A percentile compares a stretch with the other conserved stretches of the same genome.
Conservation (phyloP, 1,139 yeast species). For the Starmera stellimalicola region DNA sequence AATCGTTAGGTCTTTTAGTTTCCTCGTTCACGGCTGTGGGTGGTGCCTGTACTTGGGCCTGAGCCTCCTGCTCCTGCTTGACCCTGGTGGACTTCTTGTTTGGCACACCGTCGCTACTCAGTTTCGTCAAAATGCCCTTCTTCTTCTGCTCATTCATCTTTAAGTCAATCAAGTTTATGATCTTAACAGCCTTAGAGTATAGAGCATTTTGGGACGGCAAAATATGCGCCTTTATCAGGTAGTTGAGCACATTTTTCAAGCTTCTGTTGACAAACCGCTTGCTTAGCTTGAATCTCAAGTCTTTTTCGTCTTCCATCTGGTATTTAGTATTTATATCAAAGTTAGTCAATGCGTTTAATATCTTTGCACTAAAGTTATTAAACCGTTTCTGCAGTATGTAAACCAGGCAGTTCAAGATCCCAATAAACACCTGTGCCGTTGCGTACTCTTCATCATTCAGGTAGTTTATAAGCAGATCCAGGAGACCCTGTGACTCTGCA, state of each 20-base stretch:
- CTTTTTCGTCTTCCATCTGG: constrained; percentile 26
- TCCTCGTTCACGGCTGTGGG: constrained; percentile 2
- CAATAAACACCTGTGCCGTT: constrained; percentile 46
- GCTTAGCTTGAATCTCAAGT: constrained; percentile 29
- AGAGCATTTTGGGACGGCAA: constrained; percentile 13
- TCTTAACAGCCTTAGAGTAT: constrained; percentile 10
- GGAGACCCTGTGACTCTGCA: constrained; percentile 60
- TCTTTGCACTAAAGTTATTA: constrained; percentile 35
- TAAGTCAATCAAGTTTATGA: constrained; percentile 13
- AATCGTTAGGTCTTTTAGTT: neutral
- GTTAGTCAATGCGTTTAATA: constrained; percentile 31
- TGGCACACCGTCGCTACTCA: constrained; percentile 10
- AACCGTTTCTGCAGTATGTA: constrained; percentile 49
- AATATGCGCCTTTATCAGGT: constrained; percentile 25
- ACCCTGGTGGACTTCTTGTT: constrained; percentile 18
- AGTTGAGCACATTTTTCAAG: constrained; percentile 36
- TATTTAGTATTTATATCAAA: constrained; percentile 29
- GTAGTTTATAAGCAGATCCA: constrained; percentile 54
- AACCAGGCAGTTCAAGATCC: constrained; percentile 44
- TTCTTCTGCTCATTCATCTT: constrained; percentile 18
- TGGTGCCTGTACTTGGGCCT: constrained; percentile 3
- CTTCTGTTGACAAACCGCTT: constrained; percentile 40
- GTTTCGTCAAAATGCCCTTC: constrained; percentile 14
- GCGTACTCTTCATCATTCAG: constrained; percentile 46
- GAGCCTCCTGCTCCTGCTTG: constrained; percentile 11